These are phyloP conservation scores for Puccinia sorghi DNA, from an alignment of 1,284 basidiomycete species.

Conservation along the genomic window DNA sequence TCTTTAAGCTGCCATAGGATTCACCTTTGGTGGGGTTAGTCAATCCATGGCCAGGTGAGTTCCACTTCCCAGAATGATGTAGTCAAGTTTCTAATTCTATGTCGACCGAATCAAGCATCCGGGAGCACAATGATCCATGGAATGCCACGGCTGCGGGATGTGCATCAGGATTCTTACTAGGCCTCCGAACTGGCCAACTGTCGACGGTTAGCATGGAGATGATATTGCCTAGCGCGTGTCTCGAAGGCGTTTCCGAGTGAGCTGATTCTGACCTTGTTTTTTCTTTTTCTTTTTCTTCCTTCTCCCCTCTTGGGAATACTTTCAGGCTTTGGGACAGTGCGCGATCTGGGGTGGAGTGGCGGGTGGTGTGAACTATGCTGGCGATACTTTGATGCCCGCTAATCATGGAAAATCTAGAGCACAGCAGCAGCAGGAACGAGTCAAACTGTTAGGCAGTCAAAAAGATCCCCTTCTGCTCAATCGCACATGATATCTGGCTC, in stretches of 20 bases:
- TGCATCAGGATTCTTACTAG: conserved; percentile 49
- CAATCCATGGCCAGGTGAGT: conserved; percentile 36
- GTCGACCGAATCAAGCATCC: not conserved
- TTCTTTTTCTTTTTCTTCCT: no score
- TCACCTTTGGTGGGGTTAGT: conserved; percentile 41
- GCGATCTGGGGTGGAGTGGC: conserved; percentile 37
- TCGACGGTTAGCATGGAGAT: conserved; percentile 30
- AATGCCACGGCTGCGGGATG: conserved; percentile 46
- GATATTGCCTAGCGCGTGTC: not conserved
- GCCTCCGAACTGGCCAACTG: conserved; percentile 42
- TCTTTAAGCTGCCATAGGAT: conserved; percentile 37
- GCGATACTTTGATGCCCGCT: conserved; percentile 44
- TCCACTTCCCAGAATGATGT: not conserved
- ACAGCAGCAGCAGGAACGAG: conserved; percentile 41
- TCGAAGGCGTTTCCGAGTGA: not conserved
- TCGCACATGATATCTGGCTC: not conserved
- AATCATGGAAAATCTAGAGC: conserved; percentile 33
- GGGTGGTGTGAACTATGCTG: conserved; percentile 44
- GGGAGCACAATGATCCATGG: conserved; percentile 47
- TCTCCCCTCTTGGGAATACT: no score
- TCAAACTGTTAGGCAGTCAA: conserved; percentile 32
- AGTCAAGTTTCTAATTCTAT: not conserved
- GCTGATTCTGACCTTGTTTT: not conserved
- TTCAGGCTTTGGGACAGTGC: conserved; percentile 46
- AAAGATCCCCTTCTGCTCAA: conserved; percentile 37